Evolutionary conservation across 2,329 filamentous ascomycete genomes (phyloP), one percentile per base, ranked within the genome.

Genomic region (Microsporum canis): DNA sequence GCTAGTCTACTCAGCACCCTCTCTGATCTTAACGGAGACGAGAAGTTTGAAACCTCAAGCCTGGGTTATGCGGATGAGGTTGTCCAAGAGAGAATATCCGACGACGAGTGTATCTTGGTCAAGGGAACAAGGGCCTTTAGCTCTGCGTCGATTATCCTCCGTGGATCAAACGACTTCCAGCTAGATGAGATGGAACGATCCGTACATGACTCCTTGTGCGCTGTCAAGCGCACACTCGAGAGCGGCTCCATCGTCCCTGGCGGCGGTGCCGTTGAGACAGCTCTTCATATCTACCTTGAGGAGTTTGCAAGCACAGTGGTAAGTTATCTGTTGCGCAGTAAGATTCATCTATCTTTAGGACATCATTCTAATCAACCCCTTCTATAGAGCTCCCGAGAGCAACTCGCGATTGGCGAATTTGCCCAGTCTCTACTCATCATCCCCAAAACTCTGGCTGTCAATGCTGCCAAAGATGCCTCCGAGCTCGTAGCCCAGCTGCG

Each of bases 101-200:
- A 99, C 70, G 94, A 99, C 68, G 94, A 99, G 80, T 97, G 92
- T 76, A 99, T 99, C 67, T 79, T 99, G 65, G 83, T 99, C 73
- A 96, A 94, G 81, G 92, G 92, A 60, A 96, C 94, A 70, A 97
- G 96, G 80, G 84, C 88, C 33, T 90, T 94, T 77, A 94, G 88
- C 2, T 95, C 91, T 5, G 91, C 94, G 34, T 99, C 94, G 17
- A 91, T 96, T 75, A 95, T 99, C 68, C 88, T 99, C 60, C 89
- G 94, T 62, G 94, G 94, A 53, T 83, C 94, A 68, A 97, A 99
- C 77, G 94, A 99, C 76, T 97, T 88, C 78, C 89, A 90, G 63
- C 84, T 99, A 34, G 94, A 99, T 71, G 94, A 99, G 82, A 99
- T 97, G 92, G 94, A 99, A 82, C 88, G 94, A 66, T 97, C 94